phyloP scores from a whole-genome alignment of 768 basidiomycete genomes.

The Lentinula lateritia region DNA sequence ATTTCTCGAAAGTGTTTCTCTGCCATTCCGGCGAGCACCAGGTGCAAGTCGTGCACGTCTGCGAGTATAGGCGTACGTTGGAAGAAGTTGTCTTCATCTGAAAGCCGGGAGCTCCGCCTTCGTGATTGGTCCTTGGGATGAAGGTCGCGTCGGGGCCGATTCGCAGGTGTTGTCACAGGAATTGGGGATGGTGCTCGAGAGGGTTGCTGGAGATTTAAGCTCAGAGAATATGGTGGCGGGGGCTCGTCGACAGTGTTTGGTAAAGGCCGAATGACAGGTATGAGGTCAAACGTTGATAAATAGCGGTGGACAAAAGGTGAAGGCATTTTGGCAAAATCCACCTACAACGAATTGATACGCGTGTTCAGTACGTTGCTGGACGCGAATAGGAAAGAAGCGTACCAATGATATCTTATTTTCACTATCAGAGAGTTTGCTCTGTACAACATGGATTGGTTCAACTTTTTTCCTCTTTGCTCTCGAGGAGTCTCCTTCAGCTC shows the following conservation, averaged over 20 bases:
- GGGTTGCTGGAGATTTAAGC: conserved; percentile 37
- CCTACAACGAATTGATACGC: conserved; percentile 30
- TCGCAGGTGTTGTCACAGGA: conserved; percentile 52
- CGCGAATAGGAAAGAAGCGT: neutral
- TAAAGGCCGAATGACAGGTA: conserved; percentile 66
- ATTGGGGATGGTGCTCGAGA: conserved; percentile 50
- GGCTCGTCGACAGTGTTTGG: conserved; percentile 65
- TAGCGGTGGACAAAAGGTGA: conserved; percentile 62
- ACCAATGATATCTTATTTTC: conserved; percentile 24
- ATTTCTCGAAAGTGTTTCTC: conserved; percentile 70
- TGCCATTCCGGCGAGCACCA: conserved; percentile 60
- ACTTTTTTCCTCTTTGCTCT: conserved; percentile 69
- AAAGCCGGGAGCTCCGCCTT: conserved; percentile 64
- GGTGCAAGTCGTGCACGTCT: conserved; percentile 65
- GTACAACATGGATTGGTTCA: conserved; percentile 37
- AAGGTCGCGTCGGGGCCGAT: conserved; percentile 66
- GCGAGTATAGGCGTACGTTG: conserved; percentile 60
- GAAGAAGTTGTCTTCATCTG: conserved; percentile 54
- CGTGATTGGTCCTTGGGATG: conserved; percentile 55
- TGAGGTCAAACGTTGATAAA: conserved; percentile 65
- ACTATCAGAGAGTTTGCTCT: neutral
- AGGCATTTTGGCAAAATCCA: conserved; percentile 75
- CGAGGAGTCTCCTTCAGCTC: conserved; percentile 62
- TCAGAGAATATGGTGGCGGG: conserved; percentile 59
- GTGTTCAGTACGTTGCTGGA: neutral